Evolutionary conservation across 495 filamentous ascomycete genomes (phyloP), one percentile per base, ranked within the genome.

Genomic region (Talaromyces thailandensis): DNA sequence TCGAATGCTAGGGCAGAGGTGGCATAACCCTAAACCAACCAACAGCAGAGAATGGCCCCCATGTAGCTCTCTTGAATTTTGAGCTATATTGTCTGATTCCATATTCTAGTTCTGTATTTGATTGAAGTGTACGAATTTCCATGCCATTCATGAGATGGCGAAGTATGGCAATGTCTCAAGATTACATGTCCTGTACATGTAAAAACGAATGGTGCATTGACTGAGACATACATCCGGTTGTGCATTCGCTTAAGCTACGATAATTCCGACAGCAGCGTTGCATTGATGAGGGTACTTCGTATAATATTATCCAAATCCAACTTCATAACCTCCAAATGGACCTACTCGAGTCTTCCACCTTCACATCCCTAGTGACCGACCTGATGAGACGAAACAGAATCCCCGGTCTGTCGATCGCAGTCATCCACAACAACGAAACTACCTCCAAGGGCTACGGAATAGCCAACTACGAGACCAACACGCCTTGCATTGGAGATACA

Each of bases 401-500:
- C 25, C 65, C 62, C 9, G 65, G 65, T 24, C 58, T 66, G 2
- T 29, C 65, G 8, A 58, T 66, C 29, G 62, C 65, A 1, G n/a
- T 64, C 55, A 58, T 66, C 6, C 58, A 66, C 8, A 21, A 64
- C 43, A 53, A 59, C 11, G 6, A 52, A 28, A 53, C 64, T 24
- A 53, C 50, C 18, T 66, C 65, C 2, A 40, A 50, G 1, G 65
- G 51, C 2, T 66, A 64, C 28, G 65, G 65, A 0, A 40, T 58
- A 7, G 62, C 65, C 2, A 37, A 11, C 6, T 23, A 62, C 6
- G 26, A 58, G 7, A 48, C 52, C 6, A 12, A 43, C 12, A 59
- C 1, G 8, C 37, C 61, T 26, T 69, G 65, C 40, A 69, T 60
- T 0, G 61, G 43, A 9, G 65, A 69, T 29, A 67, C 65, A 7